Base-by-base conservation (phyloP, 75 land plant species). In the Pinus taeda region DNA sequence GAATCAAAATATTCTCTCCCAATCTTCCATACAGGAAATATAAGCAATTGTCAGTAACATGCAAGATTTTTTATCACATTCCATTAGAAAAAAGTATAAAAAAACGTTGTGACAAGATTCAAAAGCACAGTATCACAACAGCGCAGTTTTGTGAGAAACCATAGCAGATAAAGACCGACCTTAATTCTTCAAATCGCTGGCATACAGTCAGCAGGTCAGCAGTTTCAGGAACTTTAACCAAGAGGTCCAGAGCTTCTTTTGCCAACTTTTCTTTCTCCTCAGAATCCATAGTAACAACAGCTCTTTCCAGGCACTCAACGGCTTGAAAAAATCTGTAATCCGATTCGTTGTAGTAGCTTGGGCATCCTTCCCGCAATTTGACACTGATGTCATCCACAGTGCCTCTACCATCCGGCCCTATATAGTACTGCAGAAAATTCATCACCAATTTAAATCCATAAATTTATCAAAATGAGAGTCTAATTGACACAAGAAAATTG, bases 311-410 rank as follows among this genome's bases (percentile, higher is more conserved):
- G 78, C 84, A 86, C 75, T 97, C 98, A 36, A 97, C 96, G 20
- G 98, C 96, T 79, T 91, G 83, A 81, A 87, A 97, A 71, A 91
- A 97, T 69, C 87, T 93, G 82, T 94, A 87, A 83, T 95, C 98
- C 53, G 98, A 83, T 72, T 97, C 99, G 77, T 95, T 92, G 77
- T 83, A 95, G 77, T 91, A 97, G 84, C 99, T 97, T 78, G 99
- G 98, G 75, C 98, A 97, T 78, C 98, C 98, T 42, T 95, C 98
- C 21, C 94, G 77, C 62, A 97, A 71, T 78, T 88, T 95, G 26
- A 74, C 79, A 78, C 99, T 97, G 71, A 97, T 93, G 80, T 97
- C 99, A 83, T 97, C 98, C 57, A 97, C 96, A 42, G 96, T 91
- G 15, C 98, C 98, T 81, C 91, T 84, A 36, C 98, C 95, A 89